These are phyloP conservation scores for Tylopilus intermedius DNA, from an alignment of 768 basidiomycete genomes.

Conservation along the genomic window DNA sequence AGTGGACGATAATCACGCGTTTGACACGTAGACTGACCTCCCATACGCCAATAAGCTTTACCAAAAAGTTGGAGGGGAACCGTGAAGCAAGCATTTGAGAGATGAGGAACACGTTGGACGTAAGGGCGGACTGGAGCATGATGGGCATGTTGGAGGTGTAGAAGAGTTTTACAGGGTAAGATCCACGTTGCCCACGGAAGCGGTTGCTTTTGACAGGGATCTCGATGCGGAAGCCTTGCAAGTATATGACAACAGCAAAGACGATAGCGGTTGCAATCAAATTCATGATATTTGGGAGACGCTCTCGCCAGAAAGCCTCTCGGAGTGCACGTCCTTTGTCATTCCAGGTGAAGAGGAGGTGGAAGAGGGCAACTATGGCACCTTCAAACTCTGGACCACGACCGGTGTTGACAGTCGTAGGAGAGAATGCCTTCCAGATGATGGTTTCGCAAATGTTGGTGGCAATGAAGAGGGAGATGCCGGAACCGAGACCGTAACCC, in stretches of 20 bases:
- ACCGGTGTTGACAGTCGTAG: slow-evolving; percentile 96
- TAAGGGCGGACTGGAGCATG: slow-evolving; percentile 94
- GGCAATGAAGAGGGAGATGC: slow-evolving; percentile 98
- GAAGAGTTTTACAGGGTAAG: slow-evolving; percentile 97
- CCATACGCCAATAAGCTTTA: slow-evolving; percentile 92
- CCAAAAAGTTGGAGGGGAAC: slow-evolving; percentile 89
- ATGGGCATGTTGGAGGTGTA: slow-evolving; percentile 99
- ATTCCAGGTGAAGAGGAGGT: slow-evolving; percentile 95
- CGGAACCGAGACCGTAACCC: slow-evolving; percentile 97
- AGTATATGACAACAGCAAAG: slow-evolving; percentile 94
- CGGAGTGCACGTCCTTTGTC: slow-evolving; percentile 95
- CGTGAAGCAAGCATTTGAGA: slow-evolving; percentile 91
- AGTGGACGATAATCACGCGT: neutral
- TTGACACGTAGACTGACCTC: slow-evolving; percentile 56
- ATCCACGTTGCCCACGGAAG: slow-evolving; percentile 93
- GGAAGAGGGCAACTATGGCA: slow-evolving; percentile 93
- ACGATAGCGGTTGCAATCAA: slow-evolving; percentile 87
- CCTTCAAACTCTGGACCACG: slow-evolving; percentile 98
- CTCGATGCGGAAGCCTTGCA: slow-evolving; percentile 98
- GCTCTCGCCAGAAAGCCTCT: slow-evolving; percentile 97
- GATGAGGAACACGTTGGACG: slow-evolving; percentile 92
- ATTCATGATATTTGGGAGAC: slow-evolving; percentile 97
- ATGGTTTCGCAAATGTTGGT: slow-evolving; percentile 99
- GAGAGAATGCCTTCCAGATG: slow-evolving; percentile 99
- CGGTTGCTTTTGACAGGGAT: slow-evolving; percentile 97